These are phyloP conservation scores for Cryptococcus sp. DNA, from an alignment of 1,284 basidiomycete genomes.

Conservation along the genomic window DNA sequence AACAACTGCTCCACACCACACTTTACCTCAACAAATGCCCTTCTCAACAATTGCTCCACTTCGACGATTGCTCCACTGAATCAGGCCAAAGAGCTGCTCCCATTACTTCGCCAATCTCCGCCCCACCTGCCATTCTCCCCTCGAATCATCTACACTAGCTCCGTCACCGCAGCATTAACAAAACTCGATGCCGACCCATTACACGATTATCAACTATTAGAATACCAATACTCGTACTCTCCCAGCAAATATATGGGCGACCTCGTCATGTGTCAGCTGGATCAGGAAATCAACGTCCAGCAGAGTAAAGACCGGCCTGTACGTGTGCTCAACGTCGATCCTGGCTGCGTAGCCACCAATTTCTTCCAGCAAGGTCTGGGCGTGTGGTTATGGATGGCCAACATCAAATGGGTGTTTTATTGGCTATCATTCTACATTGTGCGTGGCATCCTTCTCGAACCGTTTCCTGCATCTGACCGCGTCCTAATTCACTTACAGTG, in stretches of 20 bases:
- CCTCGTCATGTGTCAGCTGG: slow-evolving; percentile 65
- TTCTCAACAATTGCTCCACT: not conserved
- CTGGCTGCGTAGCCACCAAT: slow-evolving; percentile 71
- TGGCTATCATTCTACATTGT: slow-evolving; percentile 69
- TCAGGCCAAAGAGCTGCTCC: slow-evolving; percentile 46
- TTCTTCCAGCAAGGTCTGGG: slow-evolving; percentile 55
- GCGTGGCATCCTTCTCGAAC: slow-evolving; percentile 43
- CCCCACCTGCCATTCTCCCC: slow-evolving; percentile 54
- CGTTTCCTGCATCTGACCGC: not conserved
- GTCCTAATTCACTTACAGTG: slow-evolving; percentile 13
- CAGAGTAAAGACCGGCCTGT: slow-evolving; percentile 36
- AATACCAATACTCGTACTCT: slow-evolving; percentile 67
- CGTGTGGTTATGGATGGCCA: slow-evolving; percentile 55
- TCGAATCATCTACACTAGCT: slow-evolving; percentile 79
- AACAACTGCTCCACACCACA: too few relatives aligned
- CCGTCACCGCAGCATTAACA: slow-evolving; percentile 63
- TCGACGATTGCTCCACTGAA: not conserved
- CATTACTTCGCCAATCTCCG: slow-evolving; percentile 45
- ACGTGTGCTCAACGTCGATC: slow-evolving; percentile 69
- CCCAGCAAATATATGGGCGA: slow-evolving; percentile 79
- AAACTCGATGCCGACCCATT: slow-evolving; percentile 58
- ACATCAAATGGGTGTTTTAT: slow-evolving; percentile 61
- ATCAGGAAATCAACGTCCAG: slow-evolving; percentile 42
- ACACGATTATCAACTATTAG: slow-evolving; percentile 70
- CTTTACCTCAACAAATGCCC: not conserved